Percentiles rank a stretch among this genome's conserved stretches.
Conservation (phyloP, 352 stramenopile species). For the Pythium brassicae region DNA sequence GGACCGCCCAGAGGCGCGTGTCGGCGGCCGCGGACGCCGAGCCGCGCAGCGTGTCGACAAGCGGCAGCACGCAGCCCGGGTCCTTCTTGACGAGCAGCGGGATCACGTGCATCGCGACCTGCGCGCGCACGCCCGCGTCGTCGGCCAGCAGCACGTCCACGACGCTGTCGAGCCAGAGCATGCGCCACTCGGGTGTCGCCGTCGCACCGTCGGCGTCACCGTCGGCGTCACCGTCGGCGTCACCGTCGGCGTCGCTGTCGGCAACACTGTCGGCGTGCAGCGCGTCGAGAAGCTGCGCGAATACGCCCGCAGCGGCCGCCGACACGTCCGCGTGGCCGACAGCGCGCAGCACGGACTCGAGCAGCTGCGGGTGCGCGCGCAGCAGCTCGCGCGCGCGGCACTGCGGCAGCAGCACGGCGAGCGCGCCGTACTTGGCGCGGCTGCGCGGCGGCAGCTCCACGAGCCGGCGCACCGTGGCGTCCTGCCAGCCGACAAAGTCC, state of each 20-base stretch:
- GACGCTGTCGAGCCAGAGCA: conserved; percentile 56
- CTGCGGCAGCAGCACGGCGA: conserved; percentile 48
- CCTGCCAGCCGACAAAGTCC: conserved; percentile 46
- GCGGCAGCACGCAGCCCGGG: conserved; percentile 35
- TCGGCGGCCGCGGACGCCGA: conserved; percentile 21
- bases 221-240: background rate
- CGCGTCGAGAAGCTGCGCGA: conserved; percentile 65
- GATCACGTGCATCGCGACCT: conserved; percentile 72
- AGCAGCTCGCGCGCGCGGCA: conserved; percentile 43
- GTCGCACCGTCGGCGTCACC: no score
- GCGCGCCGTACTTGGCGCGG: conserved; percentile 64
- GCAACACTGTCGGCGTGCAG: conserved; percentile 1
- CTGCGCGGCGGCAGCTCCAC: conserved; percentile 56
- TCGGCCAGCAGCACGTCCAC: conserved; percentile 43
- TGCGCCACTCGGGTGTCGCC: conserved; percentile 29
- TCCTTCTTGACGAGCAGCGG: conserved; percentile 73
- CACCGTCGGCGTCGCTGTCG: conserved; percentile 10
- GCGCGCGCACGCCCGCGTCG: conserved; percentile 47
- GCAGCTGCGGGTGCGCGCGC: conserved; percentile 33
- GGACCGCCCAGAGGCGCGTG: conserved; percentile 58
- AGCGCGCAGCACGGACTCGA: conserved; percentile 53
- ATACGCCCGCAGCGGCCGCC: conserved; percentile 59
- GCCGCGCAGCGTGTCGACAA: conserved; percentile 47
- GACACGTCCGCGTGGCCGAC: conserved; percentile 74
- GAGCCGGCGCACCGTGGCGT: conserved; percentile 35